A percentile compares a stretch with the other conserved stretches of the same genome.
These are phyloP conservation scores for Rhodamnia rubescens DNA, from an alignment of 345 rosid genomes.

Conservation along the genomic window DNA sequence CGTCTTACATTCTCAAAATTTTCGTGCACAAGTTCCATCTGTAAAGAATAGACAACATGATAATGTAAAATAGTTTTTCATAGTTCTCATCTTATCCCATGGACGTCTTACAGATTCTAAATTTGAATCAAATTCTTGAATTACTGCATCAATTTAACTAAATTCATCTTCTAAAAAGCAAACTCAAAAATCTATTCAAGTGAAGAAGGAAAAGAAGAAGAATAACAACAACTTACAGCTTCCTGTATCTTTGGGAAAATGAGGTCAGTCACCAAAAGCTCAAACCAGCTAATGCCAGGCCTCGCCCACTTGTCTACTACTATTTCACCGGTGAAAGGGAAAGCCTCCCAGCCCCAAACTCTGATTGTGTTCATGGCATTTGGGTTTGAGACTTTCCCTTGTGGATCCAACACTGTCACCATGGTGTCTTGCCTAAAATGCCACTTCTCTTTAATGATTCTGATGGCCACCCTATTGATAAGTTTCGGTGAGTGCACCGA, in stretches of 20 bases:
- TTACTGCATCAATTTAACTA: not conserved
- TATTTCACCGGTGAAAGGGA: constrained; percentile 8
- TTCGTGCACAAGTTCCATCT: not conserved
- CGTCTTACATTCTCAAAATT: not conserved
- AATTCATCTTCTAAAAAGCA: not conserved
- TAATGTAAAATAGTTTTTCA: not conserved
- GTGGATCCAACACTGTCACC: constrained; percentile 8
- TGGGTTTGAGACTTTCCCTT: constrained; percentile 7
- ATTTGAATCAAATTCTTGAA: not conserved
- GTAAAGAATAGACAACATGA: not conserved
- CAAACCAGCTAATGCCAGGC: constrained; percentile 1
- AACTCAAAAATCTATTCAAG: not conserved
- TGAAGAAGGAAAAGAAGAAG: not conserved
- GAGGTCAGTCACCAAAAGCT: not conserved
- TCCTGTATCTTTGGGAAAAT: not conserved
- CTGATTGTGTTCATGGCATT: constrained; percentile 16
- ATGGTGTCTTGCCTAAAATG: constrained; percentile 8
- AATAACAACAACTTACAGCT: not conserved
- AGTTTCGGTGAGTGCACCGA: not conserved
- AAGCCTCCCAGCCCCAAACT: constrained; percentile 9
- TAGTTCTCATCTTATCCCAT: not conserved
- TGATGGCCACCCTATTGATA: constrained; percentile 8
- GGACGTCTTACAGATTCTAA: not conserved
- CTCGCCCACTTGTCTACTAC: constrained; percentile 1
- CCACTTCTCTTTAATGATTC: constrained; percentile 11